Evolutionary conservation across 495 filamentous ascomycete species (phyloP).

Genomic region (Penicillium argentinense): DNA sequence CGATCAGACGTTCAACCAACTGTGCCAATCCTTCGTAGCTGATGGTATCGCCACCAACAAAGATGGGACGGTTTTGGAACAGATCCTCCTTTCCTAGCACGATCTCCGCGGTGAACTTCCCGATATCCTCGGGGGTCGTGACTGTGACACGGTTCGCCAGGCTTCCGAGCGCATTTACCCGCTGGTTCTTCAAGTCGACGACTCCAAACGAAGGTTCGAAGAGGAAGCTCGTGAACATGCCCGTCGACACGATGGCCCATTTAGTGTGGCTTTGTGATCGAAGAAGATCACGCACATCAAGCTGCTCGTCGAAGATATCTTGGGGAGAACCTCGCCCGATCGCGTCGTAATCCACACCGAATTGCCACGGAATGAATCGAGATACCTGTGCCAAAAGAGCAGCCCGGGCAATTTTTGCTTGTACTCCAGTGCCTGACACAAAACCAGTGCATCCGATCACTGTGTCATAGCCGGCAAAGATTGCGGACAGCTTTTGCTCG

Average conservation of each 20-base stretch:
- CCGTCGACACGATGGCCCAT: slow-evolving; percentile 61
- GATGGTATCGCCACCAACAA: slow-evolving; percentile 59
- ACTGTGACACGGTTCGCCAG: slow-evolving; percentile 58
- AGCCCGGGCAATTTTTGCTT: slow-evolving; percentile 50
- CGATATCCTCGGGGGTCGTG: slow-evolving; percentile 59
- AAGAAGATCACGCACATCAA: slow-evolving; percentile 54
- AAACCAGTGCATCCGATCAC: slow-evolving; percentile 59
- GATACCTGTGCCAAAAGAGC: slow-evolving; percentile 44
- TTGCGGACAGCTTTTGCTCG: slow-evolving; percentile 34
- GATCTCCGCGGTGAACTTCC: slow-evolving; percentile 52
- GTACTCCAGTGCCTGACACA: slow-evolving; percentile 46
- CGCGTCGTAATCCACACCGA: slow-evolving; percentile 62
- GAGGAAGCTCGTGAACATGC: slow-evolving; percentile 65
- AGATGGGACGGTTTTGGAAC: slow-evolving; percentile 33
- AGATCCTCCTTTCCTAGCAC: slow-evolving; percentile 31
- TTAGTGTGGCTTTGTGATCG: slow-evolving; percentile 42
- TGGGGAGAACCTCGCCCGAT: slow-evolving; percentile 55
- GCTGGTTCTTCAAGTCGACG: slow-evolving; percentile 34
- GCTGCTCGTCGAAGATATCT: slow-evolving; percentile 63
- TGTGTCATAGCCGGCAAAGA: slow-evolving; percentile 49
- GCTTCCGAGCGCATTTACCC: slow-evolving; percentile 51
- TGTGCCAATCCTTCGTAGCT: slow-evolving; percentile 52
- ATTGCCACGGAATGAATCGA: slow-evolving; percentile 64
- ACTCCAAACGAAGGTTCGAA: slow-evolving; percentile 59
- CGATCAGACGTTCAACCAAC: slow-evolving; percentile 42